Percentiles rank a stretch among this genome's conserved stretches.
Evolutionary conservation across 371 early-diverging fungal genomes (phyloP).

Genomic region (Blakeslea trispora): DNA sequence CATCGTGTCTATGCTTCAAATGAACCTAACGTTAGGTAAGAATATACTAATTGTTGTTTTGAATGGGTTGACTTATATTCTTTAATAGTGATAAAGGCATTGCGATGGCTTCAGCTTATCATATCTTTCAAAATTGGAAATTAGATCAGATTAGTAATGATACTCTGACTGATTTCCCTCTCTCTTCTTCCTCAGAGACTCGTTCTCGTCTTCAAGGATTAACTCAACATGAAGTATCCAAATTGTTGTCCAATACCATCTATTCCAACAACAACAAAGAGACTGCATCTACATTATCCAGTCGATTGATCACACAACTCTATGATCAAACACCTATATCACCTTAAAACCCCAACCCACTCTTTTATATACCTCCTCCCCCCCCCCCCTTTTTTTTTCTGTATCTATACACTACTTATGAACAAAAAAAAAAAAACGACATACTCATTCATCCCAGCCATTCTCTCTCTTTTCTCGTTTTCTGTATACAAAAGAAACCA

Average conservation of each 20-base stretch:
- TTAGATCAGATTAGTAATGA: conserved; percentile 28
- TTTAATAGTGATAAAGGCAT: conserved; percentile 45
- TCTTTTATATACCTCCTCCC: background rate
- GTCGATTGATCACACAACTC: conserved; percentile 36
- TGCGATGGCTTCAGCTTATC: conserved; percentile 54
- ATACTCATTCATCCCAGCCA: too few relatives aligned
- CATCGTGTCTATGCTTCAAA: conserved; percentile 29
- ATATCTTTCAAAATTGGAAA: conserved; percentile 47
- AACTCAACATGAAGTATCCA: conserved; percentile 29
- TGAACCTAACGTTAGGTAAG: conserved; percentile 35
- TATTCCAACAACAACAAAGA: conserved; percentile 41
- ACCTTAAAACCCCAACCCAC: conserved; percentile 22
- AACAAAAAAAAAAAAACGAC: too few relatives aligned
- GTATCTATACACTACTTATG: too few relatives aligned
- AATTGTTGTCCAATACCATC: conserved; percentile 14
- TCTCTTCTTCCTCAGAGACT: conserved; percentile 12
- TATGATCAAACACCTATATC: conserved; percentile 44
- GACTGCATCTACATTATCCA: conserved; percentile 32
- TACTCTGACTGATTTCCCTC: conserved; percentile 18
- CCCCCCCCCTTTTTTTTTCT: too few relatives aligned
- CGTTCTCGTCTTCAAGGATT: conserved; percentile 23
- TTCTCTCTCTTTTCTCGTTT: too few relatives aligned
- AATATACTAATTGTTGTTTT: too few relatives aligned
- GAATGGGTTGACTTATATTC: background rate
- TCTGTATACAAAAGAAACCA: too few relatives aligned